phyloP scores from a whole-genome alignment of 805 yeast genomes.

The Wickerhamomyces bovis region DNA sequence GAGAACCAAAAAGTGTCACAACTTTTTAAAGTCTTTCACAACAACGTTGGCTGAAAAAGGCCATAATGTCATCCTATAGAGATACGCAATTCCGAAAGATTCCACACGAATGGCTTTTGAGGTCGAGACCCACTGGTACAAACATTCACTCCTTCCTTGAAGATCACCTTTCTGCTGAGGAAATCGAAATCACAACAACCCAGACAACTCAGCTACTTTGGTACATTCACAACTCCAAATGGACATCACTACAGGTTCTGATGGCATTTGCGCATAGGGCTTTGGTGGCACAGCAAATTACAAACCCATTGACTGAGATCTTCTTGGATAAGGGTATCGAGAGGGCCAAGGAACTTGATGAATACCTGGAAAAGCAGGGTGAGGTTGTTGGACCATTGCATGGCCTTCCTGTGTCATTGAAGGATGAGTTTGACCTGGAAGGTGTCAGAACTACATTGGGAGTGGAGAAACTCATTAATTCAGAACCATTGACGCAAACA shows the following conservation, averaged over 20 bases:
- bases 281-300: constrained; percentile 45
- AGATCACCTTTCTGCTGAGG: constrained; percentile 12
- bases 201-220: constrained; percentile 24
- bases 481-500: constrained; percentile 28
- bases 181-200: constrained; percentile 34
- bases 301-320: constrained; percentile 24
- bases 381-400: constrained; percentile 55
- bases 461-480: constrained; percentile 31
- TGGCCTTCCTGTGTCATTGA: constrained; percentile 59
- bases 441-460: constrained; percentile 45
- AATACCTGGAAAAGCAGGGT: constrained; percentile 36
- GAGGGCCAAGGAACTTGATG: constrained; percentile 48
- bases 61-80: background rate
- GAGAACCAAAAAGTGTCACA: too few relatives aligned
- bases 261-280: constrained; percentile 52
- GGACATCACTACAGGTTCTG: constrained; percentile 36
- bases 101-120: background rate
- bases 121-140: background rate
- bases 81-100: background rate
- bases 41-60: too few relatives aligned
- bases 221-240: constrained; percentile 23
- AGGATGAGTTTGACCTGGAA: constrained; percentile 32
- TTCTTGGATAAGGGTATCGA: constrained; percentile 49
- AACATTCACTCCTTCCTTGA: constrained; percentile 3
- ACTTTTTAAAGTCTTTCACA: too few relatives aligned